Conservation (phyloP, 305 asterid genomes). For the Solanum chacoense region DNA sequence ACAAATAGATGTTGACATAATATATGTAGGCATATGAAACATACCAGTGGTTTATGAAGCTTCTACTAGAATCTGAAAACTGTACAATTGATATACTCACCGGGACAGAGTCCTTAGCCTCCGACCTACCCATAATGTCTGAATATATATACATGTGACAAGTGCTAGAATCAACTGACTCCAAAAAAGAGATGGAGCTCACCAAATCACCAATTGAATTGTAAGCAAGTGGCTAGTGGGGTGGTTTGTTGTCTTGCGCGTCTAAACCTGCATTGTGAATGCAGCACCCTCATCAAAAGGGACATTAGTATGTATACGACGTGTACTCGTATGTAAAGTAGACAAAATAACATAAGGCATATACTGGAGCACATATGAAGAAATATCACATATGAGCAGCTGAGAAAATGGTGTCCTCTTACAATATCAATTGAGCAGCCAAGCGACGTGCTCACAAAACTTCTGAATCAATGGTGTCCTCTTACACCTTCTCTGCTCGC, state of each 20-base stretch:
- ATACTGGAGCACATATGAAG: too few species aligned
- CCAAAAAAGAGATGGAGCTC: neutral
- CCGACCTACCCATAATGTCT: neutral
- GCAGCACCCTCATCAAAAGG: too few species aligned
- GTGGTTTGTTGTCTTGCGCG: neutral
- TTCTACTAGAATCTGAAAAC: neutral
- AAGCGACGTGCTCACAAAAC: too few species aligned
- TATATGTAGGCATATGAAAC: neutral
- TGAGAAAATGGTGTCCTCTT: too few species aligned
- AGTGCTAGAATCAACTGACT: neutral
- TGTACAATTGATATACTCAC: neutral
- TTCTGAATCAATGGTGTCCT: too few species aligned
- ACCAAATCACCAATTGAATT: neutral
- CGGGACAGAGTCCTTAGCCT: neutral
- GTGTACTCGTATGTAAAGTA: too few species aligned
- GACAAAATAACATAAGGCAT: too few species aligned
- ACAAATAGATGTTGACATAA: too few species aligned
- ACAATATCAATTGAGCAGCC: too few species aligned
- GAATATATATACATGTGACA: neutral
- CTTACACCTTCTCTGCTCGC: too few species aligned
- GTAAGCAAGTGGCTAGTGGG: neutral
- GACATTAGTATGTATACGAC: too few species aligned
- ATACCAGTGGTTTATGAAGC: neutral
- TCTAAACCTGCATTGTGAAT: neutral
- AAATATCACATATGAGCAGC: too few species aligned